phyloP scores from a whole-genome alignment of 1,284 basidiomycete genomes.

The Mycosarcoma maydis region DNA sequence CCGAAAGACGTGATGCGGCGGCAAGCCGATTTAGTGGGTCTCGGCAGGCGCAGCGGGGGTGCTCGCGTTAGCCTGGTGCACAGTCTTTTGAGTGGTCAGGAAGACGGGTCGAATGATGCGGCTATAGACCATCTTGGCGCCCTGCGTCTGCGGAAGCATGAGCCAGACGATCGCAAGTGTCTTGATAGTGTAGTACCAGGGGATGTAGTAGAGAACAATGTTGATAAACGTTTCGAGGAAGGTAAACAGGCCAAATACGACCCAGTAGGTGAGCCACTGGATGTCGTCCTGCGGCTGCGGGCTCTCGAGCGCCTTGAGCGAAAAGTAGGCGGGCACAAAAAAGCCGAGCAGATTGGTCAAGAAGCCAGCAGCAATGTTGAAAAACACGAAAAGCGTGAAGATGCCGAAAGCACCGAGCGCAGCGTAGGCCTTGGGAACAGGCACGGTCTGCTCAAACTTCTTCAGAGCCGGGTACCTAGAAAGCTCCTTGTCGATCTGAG shows the following conservation, averaged over 20 bases:
- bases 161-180: slow-evolving; percentile 86
- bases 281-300: slow-evolving; percentile 66
- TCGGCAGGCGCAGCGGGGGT: slow-evolving; percentile 46
- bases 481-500: slow-evolving; percentile 76
- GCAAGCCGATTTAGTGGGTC: slow-evolving; percentile 35
- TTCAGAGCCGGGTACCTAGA: slow-evolving; percentile 79
- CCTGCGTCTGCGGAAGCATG: slow-evolving; percentile 82
- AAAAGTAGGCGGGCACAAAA: slow-evolving; percentile 67
- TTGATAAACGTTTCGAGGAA: slow-evolving; percentile 65
- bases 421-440: slow-evolving; percentile 90
- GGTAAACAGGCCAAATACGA: slow-evolving; percentile 66
- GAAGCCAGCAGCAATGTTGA: slow-evolving; percentile 63
- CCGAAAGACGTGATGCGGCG: neutral
- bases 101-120: slow-evolving; percentile 62
- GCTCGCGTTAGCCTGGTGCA: slow-evolving; percentile 48
- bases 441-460: slow-evolving; percentile 84
- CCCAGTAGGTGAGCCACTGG: slow-evolving; percentile 68
- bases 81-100: slow-evolving; percentile 44
- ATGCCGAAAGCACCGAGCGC: slow-evolving; percentile 79
- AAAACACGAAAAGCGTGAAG: slow-evolving; percentile 66
- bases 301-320: slow-evolving; percentile 64
- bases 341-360: slow-evolving; percentile 66
- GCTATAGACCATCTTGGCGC: slow-evolving; percentile 66
- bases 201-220: slow-evolving; percentile 73
- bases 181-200: slow-evolving; percentile 85